Base-by-base conservation (phyloP, 1,284 basidiomycete genomes). In the Agaricales sp. region DNA sequence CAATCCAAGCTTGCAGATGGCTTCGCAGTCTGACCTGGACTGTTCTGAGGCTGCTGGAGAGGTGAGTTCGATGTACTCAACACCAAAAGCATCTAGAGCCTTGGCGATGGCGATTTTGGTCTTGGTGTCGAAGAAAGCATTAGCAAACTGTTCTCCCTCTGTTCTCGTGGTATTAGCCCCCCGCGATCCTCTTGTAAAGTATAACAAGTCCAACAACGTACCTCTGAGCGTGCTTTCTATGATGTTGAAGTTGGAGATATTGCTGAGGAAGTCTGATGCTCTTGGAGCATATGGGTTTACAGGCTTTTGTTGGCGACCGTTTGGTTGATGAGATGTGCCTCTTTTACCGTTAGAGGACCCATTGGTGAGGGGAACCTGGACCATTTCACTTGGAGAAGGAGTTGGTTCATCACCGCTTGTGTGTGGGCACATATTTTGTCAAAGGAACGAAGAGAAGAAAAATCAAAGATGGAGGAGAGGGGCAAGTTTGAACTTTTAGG, bases 21-120 rank as follows among this genome's bases (percentile, higher is more conserved):
- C 90, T 74, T 97, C 93, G 70, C 96, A 99, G 66, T 99, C 95
- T 22, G 74, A 70, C 48, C 91, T 80, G 22, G 93, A 96, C 70
- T 99, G 94, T 64, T 98, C 95, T 4, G 94, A 98, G 24, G 96
- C 96, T 45, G 91, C 94, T 45, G 96, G 96, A 19, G 94, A 98
- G 21, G 96, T 99, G 62, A 99, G 83, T 67, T 99, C 96, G 64
- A 99, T 95, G 78, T 98, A 99, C 67, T 99, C 96, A 54, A 99
- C 96, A 63, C 96, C 96, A 63, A 97, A 97, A 47, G 92, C 92
- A 74, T 96, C 93, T 49, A 96, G 81, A 24, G 88, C 93, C 75
- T 87, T 94, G 59, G 96, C 96, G 60, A 99, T 99, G 65, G 94
- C 93, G 67, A 98, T 97, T 81, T 99, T 99, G 72, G 94, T 99